phyloP scores from a whole-genome alignment of 805 yeast genomes.

The Grigorovia jiainica region DNA sequence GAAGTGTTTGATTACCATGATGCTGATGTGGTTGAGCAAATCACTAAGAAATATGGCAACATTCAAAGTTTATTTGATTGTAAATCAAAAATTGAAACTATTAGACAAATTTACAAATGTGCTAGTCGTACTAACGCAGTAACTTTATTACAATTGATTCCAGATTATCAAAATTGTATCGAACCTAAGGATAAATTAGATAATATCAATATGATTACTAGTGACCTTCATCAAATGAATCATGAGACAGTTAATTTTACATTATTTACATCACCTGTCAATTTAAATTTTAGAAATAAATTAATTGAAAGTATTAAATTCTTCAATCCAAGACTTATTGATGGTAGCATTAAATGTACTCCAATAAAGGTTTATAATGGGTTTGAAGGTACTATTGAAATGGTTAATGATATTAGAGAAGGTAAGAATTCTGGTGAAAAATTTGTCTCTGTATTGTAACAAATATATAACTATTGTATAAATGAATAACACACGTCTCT shows the following conservation, averaged over 20 bases:
- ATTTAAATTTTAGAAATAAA: conserved; percentile 18
- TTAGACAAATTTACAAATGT: conserved; percentile 28
- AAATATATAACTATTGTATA: no score
- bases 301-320: conserved; percentile 22
- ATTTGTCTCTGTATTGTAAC: conserved; percentile 18
- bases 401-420: conserved; percentile 20
- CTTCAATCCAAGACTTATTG: conserved; percentile 15
- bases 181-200: conserved; percentile 25
- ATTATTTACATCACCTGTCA: conserved; percentile 16
- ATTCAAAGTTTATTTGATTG: conserved; percentile 29
- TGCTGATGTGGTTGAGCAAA: conserved; percentile 36
- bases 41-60: conserved; percentile 26
- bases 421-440: conserved; percentile 28
- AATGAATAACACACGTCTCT: no score
- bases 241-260: conserved; percentile 31
- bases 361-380: conserved; percentile 29
- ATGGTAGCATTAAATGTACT: conserved; percentile 28
- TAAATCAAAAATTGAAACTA: conserved; percentile 26
- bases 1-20: conserved; percentile 42
- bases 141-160: conserved; percentile 29
- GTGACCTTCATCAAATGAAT: conserved; percentile 32
- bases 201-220: conserved; percentile 27
- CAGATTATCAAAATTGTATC: conserved; percentile 17
- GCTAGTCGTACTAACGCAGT: conserved; percentile 30
- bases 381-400: conserved; percentile 20